Base-by-base conservation (phyloP, 2,329 filamentous ascomycete species). In the Aspergillus fijiensis region DNA sequence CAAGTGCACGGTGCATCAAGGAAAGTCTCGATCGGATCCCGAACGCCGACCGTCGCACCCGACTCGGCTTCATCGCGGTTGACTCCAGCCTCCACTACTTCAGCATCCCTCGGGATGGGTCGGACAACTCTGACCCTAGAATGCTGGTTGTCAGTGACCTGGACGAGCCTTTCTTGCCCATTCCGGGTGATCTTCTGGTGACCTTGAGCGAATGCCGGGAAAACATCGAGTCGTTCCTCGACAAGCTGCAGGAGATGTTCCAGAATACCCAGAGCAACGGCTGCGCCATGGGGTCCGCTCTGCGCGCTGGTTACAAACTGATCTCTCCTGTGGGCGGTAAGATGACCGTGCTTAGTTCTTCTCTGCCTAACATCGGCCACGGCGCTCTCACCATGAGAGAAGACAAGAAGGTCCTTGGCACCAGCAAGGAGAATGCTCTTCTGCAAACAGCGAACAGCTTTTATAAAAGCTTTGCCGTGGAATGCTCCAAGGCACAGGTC, bases 391-490 rank as follows among this genome's bases (percentile, higher is more conserved):
- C 96, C 42, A 90, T 96, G 87, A 86, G 95, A 70, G 94, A 98
- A 77, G 93, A 99, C 77, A 97, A 97, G 83, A 97, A 96, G 79
- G 79, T 96, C 16, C 82, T 99, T 25, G 95, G 95, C 39, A 99
- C 95, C 1, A 92, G 89, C 66, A 97, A 97, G 77, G 95, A 99
- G 75, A 92, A 86, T 65, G 82, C 85, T 63, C 84, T 99, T 33
- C 81, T 99, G 55, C 94, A 98, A 75, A 97, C 95, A 0, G 90
- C 87, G 47, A 97, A 92, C 80, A 92, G 91, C 72, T 99, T 98
- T 78, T 99, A 98, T 84, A 99, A 99, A 83, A 96, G 91, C 70
- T 99, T 99, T 71, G 95, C 95, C 0, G 95, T 99, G 3, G 95
- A 99, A 75, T 99, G 95, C 78, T 97, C 93, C 42, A 99, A 99